Percentiles rank a stretch among this genome's conserved stretches.
These are phyloP conservation scores for Rhizophagus sp. DNA, from an alignment of 192 early-diverging fungal species.

Conservation along the genomic window DNA sequence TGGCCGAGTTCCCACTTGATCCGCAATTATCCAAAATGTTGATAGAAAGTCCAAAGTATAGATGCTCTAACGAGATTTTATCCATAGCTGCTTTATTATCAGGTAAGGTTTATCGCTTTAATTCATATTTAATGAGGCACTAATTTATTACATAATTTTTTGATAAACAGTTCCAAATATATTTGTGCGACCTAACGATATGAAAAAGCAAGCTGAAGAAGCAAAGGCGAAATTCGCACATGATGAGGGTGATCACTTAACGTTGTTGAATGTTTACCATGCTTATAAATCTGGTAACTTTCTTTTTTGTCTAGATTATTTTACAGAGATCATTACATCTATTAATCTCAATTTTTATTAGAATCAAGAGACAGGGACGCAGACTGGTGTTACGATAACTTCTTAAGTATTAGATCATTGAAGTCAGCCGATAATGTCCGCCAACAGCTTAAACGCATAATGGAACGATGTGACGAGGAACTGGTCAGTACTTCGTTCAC, in stretches of 20 bases:
- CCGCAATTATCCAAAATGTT: slow-evolving; percentile 95
- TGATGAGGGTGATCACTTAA: slow-evolving; percentile 94
- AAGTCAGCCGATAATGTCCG: slow-evolving; percentile 93
- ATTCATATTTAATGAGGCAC: not conserved
- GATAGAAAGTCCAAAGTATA: slow-evolving; percentile 79
- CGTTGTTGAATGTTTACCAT: slow-evolving; percentile 96
- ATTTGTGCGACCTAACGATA: slow-evolving; percentile 91
- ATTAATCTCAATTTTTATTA: slow-evolving; percentile 13
- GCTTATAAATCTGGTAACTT: slow-evolving; percentile 73
- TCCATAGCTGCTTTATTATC: slow-evolving; percentile 92
- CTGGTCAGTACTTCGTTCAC: slow-evolving; percentile 73
- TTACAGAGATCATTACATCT: not conserved
- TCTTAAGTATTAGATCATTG: slow-evolving; percentile 84
- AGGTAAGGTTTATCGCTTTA: slow-evolving; percentile 38
- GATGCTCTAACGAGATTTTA: slow-evolving; percentile 92
- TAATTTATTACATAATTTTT: not conserved
- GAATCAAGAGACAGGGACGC: slow-evolving; percentile 67
- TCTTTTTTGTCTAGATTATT: not conserved
- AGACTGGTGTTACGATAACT: slow-evolving; percentile 94
- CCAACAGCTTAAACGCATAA: slow-evolving; percentile 80
- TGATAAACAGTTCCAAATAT: slow-evolving; percentile 70
- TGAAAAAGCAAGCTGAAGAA: slow-evolving; percentile 83
- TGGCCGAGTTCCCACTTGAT: slow-evolving; percentile 98
- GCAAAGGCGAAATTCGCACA: slow-evolving; percentile 94
- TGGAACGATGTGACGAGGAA: slow-evolving; percentile 71